Percentiles rank a stretch among this genome's conserved stretches.
Conservation (phyloP, 2,329 filamentous ascomycete genomes). For the Onygenales sp. region DNA sequence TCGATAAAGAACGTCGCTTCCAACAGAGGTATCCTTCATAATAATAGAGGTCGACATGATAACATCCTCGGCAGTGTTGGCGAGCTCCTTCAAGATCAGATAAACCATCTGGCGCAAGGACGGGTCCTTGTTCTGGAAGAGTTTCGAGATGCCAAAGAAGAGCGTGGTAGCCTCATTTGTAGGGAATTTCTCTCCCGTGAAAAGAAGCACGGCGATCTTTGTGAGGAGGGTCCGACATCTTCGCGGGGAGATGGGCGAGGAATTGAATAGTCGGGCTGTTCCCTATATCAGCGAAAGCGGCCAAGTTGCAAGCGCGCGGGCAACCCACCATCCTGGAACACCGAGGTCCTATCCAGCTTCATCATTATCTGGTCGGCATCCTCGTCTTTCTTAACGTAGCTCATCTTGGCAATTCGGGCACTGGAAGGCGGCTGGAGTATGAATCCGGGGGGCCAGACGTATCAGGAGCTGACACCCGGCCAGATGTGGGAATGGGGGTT, state of each 20-base stretch:
- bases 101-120: conserved; percentile 98
- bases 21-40: conserved; percentile 97
- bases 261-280: conserved; percentile 91
- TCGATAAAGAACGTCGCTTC: conserved; percentile 86
- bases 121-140: conserved; percentile 99
- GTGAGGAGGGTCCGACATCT: conserved; percentile 96
- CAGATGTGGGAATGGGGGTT: neutral
- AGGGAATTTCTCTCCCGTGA: conserved; percentile 94
- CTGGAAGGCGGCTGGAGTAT: conserved; percentile 8
- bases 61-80: conserved; percentile 90
- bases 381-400: conserved; percentile 98
- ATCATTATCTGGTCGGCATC: conserved; percentile 88
- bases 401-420: conserved; percentile 50
- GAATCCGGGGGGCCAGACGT: neutral
- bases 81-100: conserved; percentile 94
- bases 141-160: conserved; percentile 97
- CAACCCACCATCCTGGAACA: conserved; percentile 89
- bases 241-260: conserved; percentile 89
- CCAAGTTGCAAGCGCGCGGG: conserved; percentile 12
- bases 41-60: conserved; percentile 99
- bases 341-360: conserved; percentile 94
- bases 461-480: neutral
- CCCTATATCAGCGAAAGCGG: conserved; percentile 4
- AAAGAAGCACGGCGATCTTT: conserved; percentile 92
- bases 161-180: conserved; percentile 95